Evolutionary conservation across 2,329 filamentous ascomycete species (phyloP).

Genomic region (Metarhizium anisopliae): DNA sequence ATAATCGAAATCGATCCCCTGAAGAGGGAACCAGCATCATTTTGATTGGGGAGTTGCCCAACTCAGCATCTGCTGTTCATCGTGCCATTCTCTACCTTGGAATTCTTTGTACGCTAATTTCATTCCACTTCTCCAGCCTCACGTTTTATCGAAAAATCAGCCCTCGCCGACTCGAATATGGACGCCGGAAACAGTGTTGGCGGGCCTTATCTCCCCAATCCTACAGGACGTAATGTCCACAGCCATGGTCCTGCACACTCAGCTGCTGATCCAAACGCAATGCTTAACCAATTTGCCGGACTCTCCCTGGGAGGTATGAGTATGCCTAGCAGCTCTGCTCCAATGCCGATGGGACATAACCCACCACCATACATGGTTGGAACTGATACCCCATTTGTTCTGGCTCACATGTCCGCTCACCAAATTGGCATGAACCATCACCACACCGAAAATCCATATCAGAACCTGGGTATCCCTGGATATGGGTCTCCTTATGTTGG

Average conservation of each 20-base stretch:
- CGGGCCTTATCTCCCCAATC: slow-evolving; percentile 21
- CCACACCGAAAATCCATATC: slow-evolving; percentile 23
- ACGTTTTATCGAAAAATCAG: slow-evolving; percentile 27
- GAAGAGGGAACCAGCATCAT: background rate
- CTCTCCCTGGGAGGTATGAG: slow-evolving; percentile 28
- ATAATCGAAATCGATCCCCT: background rate
- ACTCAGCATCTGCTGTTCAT: background rate
- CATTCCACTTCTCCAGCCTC: slow-evolving; percentile 10
- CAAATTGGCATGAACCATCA: slow-evolving; percentile 25
- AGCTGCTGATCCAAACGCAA: slow-evolving; percentile 19
- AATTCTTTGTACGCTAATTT: background rate
- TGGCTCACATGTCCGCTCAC: slow-evolving; percentile 27
- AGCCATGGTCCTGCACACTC: slow-evolving; percentile 20
- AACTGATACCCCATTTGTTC: slow-evolving; percentile 29
- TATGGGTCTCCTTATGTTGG: slow-evolving; percentile 28
- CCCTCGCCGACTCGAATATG: slow-evolving; percentile 22
- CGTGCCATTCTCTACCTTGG: background rate
- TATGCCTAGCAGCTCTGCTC: slow-evolving; percentile 20
- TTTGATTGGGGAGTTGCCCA: background rate
- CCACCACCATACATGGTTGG: slow-evolving; percentile 28
- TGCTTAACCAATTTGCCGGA: slow-evolving; percentile 27
- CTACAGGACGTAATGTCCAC: slow-evolving; percentile 19
- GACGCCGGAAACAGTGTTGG: slow-evolving; percentile 23
- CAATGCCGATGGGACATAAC: slow-evolving; percentile 23
- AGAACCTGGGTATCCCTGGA: slow-evolving; percentile 22